Evolutionary conservation across 345 rosid species (phyloP).

Genomic region (Jatropha curcas): DNA sequence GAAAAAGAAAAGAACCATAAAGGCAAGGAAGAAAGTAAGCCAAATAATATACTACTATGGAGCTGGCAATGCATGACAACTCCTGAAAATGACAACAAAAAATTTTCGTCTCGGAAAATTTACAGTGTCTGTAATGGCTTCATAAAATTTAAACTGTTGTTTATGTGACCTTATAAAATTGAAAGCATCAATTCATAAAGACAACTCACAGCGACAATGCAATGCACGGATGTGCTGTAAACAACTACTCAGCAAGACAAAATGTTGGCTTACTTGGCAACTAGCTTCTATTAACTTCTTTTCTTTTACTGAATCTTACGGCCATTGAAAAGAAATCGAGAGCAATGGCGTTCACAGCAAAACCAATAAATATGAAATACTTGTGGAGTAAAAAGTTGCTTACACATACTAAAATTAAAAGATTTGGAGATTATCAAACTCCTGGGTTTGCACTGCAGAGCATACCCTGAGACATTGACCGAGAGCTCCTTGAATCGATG

Average conservation of each 20-base stretch:
- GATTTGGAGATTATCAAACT: constrained; percentile 72
- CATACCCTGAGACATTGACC: constrained; percentile 99
- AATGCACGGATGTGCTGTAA: neutral
- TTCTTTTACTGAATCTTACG: neutral
- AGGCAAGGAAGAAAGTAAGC: too few relatives aligned
- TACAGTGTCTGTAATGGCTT: too few relatives aligned
- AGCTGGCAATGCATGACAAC: too few relatives aligned
- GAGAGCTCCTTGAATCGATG: constrained; percentile 63
- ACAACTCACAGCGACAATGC: neutral
- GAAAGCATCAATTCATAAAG: neutral
- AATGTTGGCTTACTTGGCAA: neutral
- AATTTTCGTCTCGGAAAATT: too few relatives aligned
- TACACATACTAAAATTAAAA: constrained; percentile 63
- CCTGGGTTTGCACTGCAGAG: constrained; percentile 93
- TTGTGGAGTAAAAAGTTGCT: constrained; percentile 46
- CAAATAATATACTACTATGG: too few relatives aligned
- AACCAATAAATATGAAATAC: constrained; percentile 4
- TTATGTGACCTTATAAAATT: neutral
- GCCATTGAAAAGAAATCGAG: neutral
- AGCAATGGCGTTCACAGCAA: neutral
- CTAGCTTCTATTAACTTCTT: too few relatives aligned
- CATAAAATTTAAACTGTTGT: too few relatives aligned
- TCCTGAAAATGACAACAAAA: too few relatives aligned
- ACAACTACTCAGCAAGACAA: too few relatives aligned
- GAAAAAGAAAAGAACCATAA: too few relatives aligned